Conservation (phyloP, 345 rosid genomes). For the Iberis pinnata region DNA sequence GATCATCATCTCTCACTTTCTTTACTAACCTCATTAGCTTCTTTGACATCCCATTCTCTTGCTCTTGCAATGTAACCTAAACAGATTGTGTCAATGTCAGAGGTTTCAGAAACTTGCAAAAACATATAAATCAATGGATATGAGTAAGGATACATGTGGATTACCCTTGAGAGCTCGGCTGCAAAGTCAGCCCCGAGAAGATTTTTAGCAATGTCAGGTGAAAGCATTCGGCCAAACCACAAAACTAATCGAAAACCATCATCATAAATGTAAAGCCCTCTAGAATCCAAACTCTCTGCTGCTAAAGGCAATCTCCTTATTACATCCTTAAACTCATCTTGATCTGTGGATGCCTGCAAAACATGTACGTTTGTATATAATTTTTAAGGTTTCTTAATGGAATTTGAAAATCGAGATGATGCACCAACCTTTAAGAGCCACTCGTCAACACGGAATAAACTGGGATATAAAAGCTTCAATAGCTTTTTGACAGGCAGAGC, state of each 20-base stretch:
- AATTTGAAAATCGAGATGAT: neutral
- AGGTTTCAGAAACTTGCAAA: too few relatives aligned
- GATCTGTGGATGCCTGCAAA: slow-evolving; percentile 58
- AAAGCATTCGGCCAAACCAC: slow-evolving; percentile 94
- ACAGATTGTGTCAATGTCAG: too few relatives aligned
- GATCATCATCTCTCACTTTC: slow-evolving; percentile 65
- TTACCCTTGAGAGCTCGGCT: slow-evolving; percentile 83
- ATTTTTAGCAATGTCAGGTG: slow-evolving; percentile 77
- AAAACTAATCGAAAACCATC: slow-evolving; percentile 78
- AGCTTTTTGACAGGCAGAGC: slow-evolving; percentile 80
- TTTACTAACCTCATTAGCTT: slow-evolving; percentile 55
- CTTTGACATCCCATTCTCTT: slow-evolving; percentile 77
- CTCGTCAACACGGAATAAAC: slow-evolving; percentile 76
- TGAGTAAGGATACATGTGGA: neutral
- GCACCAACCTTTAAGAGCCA: slow-evolving; percentile 59
- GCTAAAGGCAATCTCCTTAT: slow-evolving; percentile 57
- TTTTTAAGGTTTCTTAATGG: neutral
- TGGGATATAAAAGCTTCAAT: slow-evolving; percentile 83
- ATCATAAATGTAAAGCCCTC: slow-evolving; percentile 87
- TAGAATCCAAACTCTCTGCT: slow-evolving; percentile 80
- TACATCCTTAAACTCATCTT: slow-evolving; percentile 32
- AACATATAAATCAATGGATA: neutral
- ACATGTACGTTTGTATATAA: slow-evolving; percentile 15
- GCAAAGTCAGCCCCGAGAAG: slow-evolving; percentile 82
- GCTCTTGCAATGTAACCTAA: slow-evolving; percentile 61